phyloP scores from a whole-genome alignment of 148 eudicot genomes.

The Heliosperma pusillum region DNA sequence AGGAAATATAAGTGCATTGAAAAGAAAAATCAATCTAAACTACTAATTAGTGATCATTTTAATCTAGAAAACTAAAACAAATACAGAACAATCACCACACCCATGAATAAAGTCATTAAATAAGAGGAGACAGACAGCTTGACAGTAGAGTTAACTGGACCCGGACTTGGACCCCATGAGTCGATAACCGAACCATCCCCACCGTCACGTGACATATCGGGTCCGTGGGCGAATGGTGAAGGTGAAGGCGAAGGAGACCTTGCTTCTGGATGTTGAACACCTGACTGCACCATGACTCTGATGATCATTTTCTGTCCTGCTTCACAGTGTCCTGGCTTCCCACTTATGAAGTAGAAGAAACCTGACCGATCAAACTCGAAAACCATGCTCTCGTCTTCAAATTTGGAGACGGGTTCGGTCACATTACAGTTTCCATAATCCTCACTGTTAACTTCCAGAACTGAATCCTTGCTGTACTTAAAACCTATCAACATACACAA shows the following conservation, averaged over 20 bases:
- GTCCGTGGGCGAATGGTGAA: conserved; percentile 33
- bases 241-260: conserved; percentile 26
- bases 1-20: neutral
- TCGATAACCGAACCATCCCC: conserved; percentile 25
- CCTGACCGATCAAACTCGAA: conserved; percentile 51
- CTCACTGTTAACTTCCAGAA: conserved; percentile 44
- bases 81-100: conserved; percentile 34
- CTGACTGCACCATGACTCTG: conserved; percentile 54
- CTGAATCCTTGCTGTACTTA: conserved; percentile 66
- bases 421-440: conserved; percentile 46
- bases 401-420: conserved; percentile 41
- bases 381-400: conserved; percentile 54
- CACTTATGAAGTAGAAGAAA: conserved; percentile 71
- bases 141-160: conserved; percentile 36
- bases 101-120: conserved; percentile 35
- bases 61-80: conserved; percentile 40
- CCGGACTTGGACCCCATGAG: conserved; percentile 38
- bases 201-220: conserved; percentile 20
- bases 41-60: conserved; percentile 1
- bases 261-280: conserved; percentile 16
- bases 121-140: conserved; percentile 36
- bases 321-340: conserved; percentile 49
- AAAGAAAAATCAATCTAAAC: neutral
- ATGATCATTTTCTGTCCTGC: conserved; percentile 63
- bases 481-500: conserved; percentile 34